These are phyloP conservation scores for Rhizopus sp. DNA, from an alignment of 371 early-diverging fungal genomes.

Conservation along the genomic window DNA sequence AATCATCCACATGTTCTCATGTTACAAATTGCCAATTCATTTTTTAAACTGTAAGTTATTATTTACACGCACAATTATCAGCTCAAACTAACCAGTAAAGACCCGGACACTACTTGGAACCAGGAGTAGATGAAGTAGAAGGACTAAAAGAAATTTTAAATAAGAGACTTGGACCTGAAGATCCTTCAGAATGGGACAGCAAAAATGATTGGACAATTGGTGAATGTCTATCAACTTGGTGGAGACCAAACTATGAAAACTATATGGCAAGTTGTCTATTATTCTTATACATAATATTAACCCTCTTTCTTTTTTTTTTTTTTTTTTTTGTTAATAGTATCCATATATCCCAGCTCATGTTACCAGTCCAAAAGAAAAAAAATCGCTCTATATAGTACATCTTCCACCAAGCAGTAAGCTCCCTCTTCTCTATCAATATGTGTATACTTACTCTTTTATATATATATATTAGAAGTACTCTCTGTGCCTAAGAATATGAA, in stretches of 20 bases:
- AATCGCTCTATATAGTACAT: slow-evolving; percentile 72
- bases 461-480: slow-evolving; percentile 55
- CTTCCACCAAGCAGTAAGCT: slow-evolving; percentile 73
- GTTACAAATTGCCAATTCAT: slow-evolving; percentile 75
- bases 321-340: slow-evolving; percentile 49
- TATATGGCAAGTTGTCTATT: slow-evolving; percentile 58
- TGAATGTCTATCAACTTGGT: slow-evolving; percentile 75
- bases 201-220: slow-evolving; percentile 71
- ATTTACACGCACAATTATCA: neutral
- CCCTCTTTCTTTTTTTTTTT: neutral
- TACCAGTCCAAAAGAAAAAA: slow-evolving; percentile 78
- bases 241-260: slow-evolving; percentile 79
- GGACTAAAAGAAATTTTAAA: slow-evolving; percentile 67
- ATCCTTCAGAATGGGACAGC: slow-evolving; percentile 31
- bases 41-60: slow-evolving; percentile 65
- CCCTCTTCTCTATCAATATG: neutral
- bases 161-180: slow-evolving; percentile 48
- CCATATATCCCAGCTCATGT: slow-evolving; percentile 83
- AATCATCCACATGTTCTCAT: slow-evolving; percentile 82
- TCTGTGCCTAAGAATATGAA: slow-evolving; percentile 82
- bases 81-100: slow-evolving; percentile 28
- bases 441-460: neutral
- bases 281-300: neutral
- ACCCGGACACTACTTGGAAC: slow-evolving; percentile 74
- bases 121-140: slow-evolving; percentile 72